These are phyloP conservation scores for Byssothecium circinans DNA, from an alignment of 2,329 filamentous ascomycete genomes.

Conservation along the genomic window DNA sequence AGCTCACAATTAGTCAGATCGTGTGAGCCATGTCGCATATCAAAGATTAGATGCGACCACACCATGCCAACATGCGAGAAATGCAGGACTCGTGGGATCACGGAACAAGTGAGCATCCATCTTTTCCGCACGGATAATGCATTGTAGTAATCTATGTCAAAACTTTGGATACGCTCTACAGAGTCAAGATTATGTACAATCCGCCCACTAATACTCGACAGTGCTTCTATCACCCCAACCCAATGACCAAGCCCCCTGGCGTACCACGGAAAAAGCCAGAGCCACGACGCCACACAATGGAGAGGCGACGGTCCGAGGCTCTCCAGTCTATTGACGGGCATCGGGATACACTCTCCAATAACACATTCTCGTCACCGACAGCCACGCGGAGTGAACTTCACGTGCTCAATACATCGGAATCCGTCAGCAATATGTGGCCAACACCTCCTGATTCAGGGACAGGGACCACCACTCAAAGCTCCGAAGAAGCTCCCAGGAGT, in stretches of 20 bases:
- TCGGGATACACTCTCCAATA: background rate
- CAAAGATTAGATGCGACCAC: constrained; percentile 42
- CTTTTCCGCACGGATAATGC: too few species aligned
- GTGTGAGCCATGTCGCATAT: constrained; percentile 41
- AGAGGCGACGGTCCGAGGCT: constrained; percentile 18
- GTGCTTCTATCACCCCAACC: constrained; percentile 42
- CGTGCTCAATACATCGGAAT: constrained; percentile 1
- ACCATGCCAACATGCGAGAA: constrained; percentile 38
- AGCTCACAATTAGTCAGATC: constrained; percentile 27
- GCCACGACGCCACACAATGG: constrained; percentile 28
- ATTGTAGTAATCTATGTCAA: too few species aligned
- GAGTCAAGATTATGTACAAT: too few species aligned
- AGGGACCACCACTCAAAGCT: constrained; percentile 19
- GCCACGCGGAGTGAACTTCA: constrained; percentile 27
- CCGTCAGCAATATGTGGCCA: constrained; percentile 28
- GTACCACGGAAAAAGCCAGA: constrained; percentile 40
- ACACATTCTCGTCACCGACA: background rate
- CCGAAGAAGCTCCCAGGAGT: constrained; percentile 26
- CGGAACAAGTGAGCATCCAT: constrained; percentile 31
- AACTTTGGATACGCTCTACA: too few species aligned
- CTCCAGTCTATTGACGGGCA: background rate
- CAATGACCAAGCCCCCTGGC: constrained; percentile 41
- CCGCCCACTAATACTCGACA: too few species aligned
- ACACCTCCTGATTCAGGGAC: constrained; percentile 32
- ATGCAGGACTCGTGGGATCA: constrained; percentile 35